Base-by-base conservation (phyloP, 495 filamentous ascomycete genomes). In the Chlorociboria aeruginascens region DNA sequence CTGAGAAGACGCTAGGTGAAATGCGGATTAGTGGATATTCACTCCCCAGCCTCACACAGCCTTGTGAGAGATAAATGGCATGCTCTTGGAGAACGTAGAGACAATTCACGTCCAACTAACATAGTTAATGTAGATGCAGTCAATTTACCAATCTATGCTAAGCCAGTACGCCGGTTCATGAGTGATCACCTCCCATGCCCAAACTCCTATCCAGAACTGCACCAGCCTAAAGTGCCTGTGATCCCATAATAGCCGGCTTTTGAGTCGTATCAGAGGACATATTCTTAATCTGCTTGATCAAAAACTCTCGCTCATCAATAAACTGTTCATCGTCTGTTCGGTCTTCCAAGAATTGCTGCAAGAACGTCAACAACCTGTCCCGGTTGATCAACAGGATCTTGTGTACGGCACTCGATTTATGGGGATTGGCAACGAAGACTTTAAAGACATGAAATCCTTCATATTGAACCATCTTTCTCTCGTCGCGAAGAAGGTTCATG, bases 371-470 rank as follows among this genome's bases (percentile, higher is more conserved):
- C 8, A 99, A 70, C 52, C 85, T 85, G 51, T 96, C 89, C 40
- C 89, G 78, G 63, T 99, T 99, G 71, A 93, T 95, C 52, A 95
- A 78, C 46, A 99, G 65, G 59, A 99, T 96, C 58, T 88, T 85
- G 57, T 95, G 86, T 35, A 99, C 93, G 8, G 86, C 85, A 45
- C 86, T 74, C 28, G 86, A 93, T 66, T 99, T 99, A 70, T 95
- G 83, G 48, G 78, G 93, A 61, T 99, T 97, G 40, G 93, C 93
- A 41, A 97, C 92, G 66, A 99, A 99, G 48, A 99, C 89, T 73
- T 98, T 98, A 71, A 98, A 98, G 32, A 98, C 90, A 64, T 99
- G 93, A 64, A 99, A 99, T 20, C 88, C 90, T 65, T 99, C 93
- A 61, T 97, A 99, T 61, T 96, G 89, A 43, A 99, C 92, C 86